These are phyloP conservation scores for Echinosophora koreensis DNA, from an alignment of 306 rosid genomes.

Conservation along the genomic window DNA sequence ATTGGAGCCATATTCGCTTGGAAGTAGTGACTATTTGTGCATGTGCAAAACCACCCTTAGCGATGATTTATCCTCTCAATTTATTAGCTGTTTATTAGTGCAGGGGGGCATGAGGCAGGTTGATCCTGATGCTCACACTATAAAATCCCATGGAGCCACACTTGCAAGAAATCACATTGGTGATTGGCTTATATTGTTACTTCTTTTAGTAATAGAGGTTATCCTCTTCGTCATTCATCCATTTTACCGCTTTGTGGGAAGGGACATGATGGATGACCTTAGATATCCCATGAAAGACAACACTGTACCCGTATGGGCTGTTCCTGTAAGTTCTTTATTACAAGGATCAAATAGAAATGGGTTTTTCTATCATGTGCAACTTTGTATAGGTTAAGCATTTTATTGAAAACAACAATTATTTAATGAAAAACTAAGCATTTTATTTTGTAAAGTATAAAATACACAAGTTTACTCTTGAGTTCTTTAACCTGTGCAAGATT, in stretches of 20 bases:
- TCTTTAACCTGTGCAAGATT: too few relatives aligned
- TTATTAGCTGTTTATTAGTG: conserved; percentile 16
- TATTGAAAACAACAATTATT: too few relatives aligned
- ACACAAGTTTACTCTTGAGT: too few relatives aligned
- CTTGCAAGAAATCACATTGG: conserved; percentile 73
- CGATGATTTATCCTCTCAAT: neutral
- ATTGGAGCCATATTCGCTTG: too few relatives aligned
- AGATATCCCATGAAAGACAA: conserved; percentile 78
- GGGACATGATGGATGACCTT: conserved; percentile 92
- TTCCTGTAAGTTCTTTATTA: conserved; percentile 67
- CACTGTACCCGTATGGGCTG: conserved; percentile 91
- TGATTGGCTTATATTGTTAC: conserved; percentile 85
- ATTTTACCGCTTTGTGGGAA: conserved; percentile 86
- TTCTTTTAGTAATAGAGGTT: conserved; percentile 64
- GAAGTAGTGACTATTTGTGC: too few relatives aligned
- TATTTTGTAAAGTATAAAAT: too few relatives aligned
- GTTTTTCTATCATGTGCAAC: neutral
- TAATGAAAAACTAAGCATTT: too few relatives aligned
- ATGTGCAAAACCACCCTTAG: neutral
- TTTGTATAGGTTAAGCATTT: too few relatives aligned
- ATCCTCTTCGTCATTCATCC: conserved; percentile 64
- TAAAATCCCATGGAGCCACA: conserved; percentile 86
- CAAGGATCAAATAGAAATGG: neutral
- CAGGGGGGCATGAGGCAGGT: conserved; percentile 48
- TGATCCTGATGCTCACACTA: conserved; percentile 65